Conservation (phyloP, 1,284 basidiomycete genomes). For the Cryptococcus sp. region DNA sequence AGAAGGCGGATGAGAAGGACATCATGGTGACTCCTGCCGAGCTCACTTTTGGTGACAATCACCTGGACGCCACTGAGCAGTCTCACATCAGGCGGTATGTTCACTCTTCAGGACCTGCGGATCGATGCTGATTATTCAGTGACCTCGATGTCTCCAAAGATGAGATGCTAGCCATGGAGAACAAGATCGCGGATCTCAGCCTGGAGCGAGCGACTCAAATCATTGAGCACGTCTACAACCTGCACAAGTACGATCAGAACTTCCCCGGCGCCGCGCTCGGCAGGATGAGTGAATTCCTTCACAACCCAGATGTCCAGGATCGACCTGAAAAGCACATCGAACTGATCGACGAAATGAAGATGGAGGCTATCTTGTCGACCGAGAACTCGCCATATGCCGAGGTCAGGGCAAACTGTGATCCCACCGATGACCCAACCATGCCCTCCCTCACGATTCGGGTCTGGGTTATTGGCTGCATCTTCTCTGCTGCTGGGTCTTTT, state of each 20-base stretch:
- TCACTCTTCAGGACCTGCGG: no score
- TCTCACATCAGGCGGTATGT: no score
- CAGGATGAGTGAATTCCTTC: slow-evolving; percentile 11
- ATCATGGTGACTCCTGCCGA: no score
- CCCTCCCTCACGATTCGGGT: slow-evolving; percentile 77
- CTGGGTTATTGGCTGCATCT: slow-evolving; percentile 61
- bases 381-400: slow-evolving; percentile 78
- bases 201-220: no score
- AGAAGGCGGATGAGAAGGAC: no score
- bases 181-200: no score
- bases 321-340: slow-evolving; percentile 6
- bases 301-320: slow-evolving; percentile 6
- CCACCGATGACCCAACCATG: slow-evolving; percentile 70
- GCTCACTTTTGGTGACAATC: no score
- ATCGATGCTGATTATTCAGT: no score
- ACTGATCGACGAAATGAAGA: slow-evolving; percentile 35
- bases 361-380: slow-evolving; percentile 33
- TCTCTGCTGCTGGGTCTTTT: slow-evolving; percentile 44
- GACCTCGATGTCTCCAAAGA: no score
- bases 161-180: no score
- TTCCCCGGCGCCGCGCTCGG: slow-evolving; percentile 8
- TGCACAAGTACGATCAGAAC: slow-evolving; percentile 17
- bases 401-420: slow-evolving; percentile 77
- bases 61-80: no score
- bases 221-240: slow-evolving; percentile 7